phyloP scores from a whole-genome alignment of 2,329 filamentous ascomycete species.

The Pezicula carpinea region DNA sequence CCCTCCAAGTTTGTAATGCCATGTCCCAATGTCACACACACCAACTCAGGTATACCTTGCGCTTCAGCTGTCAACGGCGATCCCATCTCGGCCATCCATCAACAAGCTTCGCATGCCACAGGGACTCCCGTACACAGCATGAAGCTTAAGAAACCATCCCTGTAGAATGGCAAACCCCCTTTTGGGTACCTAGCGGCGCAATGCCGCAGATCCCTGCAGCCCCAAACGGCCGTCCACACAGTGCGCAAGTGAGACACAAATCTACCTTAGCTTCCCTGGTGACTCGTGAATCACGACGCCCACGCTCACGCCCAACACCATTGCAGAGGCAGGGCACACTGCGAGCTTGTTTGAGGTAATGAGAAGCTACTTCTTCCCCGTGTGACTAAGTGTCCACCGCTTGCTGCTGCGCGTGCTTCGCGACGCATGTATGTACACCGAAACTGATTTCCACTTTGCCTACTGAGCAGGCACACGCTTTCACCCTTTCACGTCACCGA shows the following conservation, averaged over 20 bases:
- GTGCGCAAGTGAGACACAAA: slow-evolving; percentile 9
- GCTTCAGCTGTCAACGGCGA: no score
- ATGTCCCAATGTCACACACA: neutral
- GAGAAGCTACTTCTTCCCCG: slow-evolving; percentile 6
- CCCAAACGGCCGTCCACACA: slow-evolving; percentile 6
- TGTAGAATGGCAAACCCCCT: neutral
- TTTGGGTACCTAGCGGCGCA: slow-evolving; percentile 6
- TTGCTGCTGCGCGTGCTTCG: slow-evolving; percentile 17
- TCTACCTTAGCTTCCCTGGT: slow-evolving; percentile 4
- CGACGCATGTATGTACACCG: slow-evolving; percentile 5
- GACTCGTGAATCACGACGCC: neutral
- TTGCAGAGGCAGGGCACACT: neutral
- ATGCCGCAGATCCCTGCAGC: slow-evolving; percentile 7
- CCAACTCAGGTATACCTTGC: no score
- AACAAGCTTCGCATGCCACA: no score
- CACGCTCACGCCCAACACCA: neutral
- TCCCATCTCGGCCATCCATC: no score
- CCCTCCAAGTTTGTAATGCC: no score
- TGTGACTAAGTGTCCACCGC: slow-evolving; percentile 20
- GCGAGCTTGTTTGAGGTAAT: no score
- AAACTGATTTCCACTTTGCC: neutral
- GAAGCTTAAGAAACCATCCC: neutral
- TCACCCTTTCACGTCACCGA: neutral
- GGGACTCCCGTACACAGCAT: neutral
- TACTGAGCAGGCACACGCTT: neutral